Evolutionary conservation across 1,284 basidiomycete species (phyloP), one percentile per base, ranked within the genome.

Genomic region (Tylopilus sp.): DNA sequence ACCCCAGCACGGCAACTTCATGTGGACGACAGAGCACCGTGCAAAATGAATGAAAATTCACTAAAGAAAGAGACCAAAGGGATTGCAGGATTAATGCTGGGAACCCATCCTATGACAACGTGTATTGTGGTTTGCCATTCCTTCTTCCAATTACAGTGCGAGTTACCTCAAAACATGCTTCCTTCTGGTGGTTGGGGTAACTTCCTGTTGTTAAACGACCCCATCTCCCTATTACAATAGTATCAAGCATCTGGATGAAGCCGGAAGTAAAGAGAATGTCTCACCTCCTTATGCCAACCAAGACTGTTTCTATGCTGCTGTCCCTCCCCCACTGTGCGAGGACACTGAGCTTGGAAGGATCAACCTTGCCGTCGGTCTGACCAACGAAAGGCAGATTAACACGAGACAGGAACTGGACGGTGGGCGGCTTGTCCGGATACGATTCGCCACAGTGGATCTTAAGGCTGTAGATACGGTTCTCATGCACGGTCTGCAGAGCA

Each of bases 381-480:
- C 77, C 80, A 56, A 99, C 95, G 64, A 95, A 97, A 2, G 97
- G 96, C n/a, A 99, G 77, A 69, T 97, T 97, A 60, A 99, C 92
- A 54, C 84, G 81, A 44, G 91, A 96, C 54, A 91, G 66, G 71
- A 99, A 99, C 51, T 84, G 80, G 44, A 96, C 79, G n/a, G 72
- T 70, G 11, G 92, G 93, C 4, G 84, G 88, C 16, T 56, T 55
- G 59, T 95, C 90, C 7, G 97, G 96, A 69, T 99, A 99, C 6
- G 68, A 58, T 7, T 83, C 74, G 31, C 86, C 90, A 66, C 96
- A 98, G 62, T 78, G 75, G 66, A 99, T 95, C 75, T 88, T 91
- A 61, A 99, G 81, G 52, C 86, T 91, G 79, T 98, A 99, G 73
- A 99, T 99, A 46, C 96, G 83, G 73, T 99, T 99, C 80, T 99